These are phyloP conservation scores for Theileria orientalis DNA, from an alignment of 169 alveolate species.

Conservation along the genomic window DNA sequence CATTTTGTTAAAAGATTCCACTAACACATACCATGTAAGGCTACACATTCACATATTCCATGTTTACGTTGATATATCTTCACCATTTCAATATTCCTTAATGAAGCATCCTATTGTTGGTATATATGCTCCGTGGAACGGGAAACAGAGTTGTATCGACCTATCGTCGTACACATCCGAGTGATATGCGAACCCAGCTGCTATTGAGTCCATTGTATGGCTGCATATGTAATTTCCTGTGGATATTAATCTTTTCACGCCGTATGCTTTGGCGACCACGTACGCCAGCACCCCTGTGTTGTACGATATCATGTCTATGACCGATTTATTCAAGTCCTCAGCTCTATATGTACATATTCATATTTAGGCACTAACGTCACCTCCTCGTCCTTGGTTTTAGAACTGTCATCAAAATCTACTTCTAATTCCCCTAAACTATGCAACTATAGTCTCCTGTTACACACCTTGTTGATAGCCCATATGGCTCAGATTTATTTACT, in stretches of 20 bases:
- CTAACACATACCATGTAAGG: no score
- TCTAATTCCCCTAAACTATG: conserved; percentile 37
- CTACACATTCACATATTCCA: no score
- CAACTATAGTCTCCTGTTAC: neutral
- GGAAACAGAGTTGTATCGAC: conserved; percentile 29
- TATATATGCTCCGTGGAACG: conserved; percentile 29
- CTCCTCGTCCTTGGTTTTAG: neutral
- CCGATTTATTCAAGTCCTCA: conserved; percentile 2
- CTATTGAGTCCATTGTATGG: conserved; percentile 38
- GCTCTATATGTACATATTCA: neutral
- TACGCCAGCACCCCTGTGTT: conserved; percentile 40
- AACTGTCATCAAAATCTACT: no score
- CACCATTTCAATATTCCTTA: neutral
- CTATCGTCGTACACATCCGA: conserved; percentile 24
- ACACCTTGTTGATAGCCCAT: neutral
- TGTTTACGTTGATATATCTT: no score
- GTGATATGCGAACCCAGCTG: conserved; percentile 15
- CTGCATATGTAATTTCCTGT: conserved; percentile 36
- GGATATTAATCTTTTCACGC: conserved; percentile 32
- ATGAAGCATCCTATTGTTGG: conserved; percentile 44
- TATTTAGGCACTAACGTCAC: neutral
- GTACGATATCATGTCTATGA: conserved; percentile 47
- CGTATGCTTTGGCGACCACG: conserved; percentile 38
- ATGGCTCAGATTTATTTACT: conserved; percentile 6
- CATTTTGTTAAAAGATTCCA: no score